Base-by-base conservation (phyloP, 169 alveolate species). In the Eimeria praecox region DNA sequence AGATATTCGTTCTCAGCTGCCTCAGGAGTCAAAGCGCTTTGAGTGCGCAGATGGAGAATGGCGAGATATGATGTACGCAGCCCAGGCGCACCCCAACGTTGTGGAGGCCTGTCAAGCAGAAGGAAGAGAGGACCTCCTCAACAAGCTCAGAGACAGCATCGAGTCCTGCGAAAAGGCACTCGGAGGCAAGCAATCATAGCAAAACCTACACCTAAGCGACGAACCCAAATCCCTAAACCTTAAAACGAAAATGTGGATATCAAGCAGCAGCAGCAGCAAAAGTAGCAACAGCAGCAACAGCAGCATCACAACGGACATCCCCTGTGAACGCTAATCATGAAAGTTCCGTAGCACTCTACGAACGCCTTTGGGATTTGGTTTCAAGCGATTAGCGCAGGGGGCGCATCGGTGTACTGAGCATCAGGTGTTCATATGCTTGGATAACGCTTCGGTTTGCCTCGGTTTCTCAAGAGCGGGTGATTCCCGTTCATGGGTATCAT, bases 141-240 rank as follows among this genome's bases (percentile, higher is more conserved):
- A 97, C 85, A 98, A 97, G 44, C 97, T 98, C 97, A 96, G 98
- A 90, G 98, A 98, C 69, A 98, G 97, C 35, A 98, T 99, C 33
- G 99, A 99, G 90, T 94, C 98, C 33, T 99, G 99, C 97, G 99
- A 99, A 98, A 99, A 98, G 96, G 98, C 99, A 20, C 94, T 99
- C 96, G 99, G 98, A 95, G 99, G 96, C 82, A 40, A 2, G 92
- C 0, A 42, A 27, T 3, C 54, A 14, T 20, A 40, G n/a, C n/a
- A n/a, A n/a, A n/a, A n/a, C n/a, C n/a, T n/a, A n/a, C n/a, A n/a
- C n/a, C n/a, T n/a, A n/a, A n/a, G n/a, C n/a, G n/a, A n/a, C n/a
- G n/a, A n/a, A n/a, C 59, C 12, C 86, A 0, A 75, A 78, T 44
- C 89, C 24, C 20, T 49, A 80, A 49, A 46, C 64, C 64, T 27